phyloP scores from a whole-genome alignment of 441 rosid genomes.

The Erodium moschatum region DNA sequence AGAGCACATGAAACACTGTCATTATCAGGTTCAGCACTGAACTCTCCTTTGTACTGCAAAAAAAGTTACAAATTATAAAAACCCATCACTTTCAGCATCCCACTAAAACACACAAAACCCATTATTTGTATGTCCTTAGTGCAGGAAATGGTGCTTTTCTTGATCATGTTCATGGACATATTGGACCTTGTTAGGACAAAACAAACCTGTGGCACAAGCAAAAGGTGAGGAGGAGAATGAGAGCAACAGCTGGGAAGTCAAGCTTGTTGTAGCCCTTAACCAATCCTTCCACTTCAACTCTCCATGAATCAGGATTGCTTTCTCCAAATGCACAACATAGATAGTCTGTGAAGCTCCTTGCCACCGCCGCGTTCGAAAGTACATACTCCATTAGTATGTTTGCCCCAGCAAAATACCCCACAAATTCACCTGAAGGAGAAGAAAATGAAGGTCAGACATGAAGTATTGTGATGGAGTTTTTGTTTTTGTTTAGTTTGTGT shows the following conservation, averaged over 20 bases:
- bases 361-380: conserved; percentile 79
- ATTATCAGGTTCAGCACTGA: conserved; percentile 66
- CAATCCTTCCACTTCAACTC: conserved; percentile 55
- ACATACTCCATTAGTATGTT: conserved; percentile 88
- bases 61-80: conserved; percentile 5
- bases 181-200: background rate
- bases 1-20: conserved; percentile 68
- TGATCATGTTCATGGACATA: conserved; percentile 9
- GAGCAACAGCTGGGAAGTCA: conserved; percentile 77
- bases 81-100: conserved; percentile 31
- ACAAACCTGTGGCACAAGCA: conserved; percentile 73
- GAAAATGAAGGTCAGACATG: conserved; percentile 9
- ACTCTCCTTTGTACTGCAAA: conserved; percentile 85
- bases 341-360: conserved; percentile 79
- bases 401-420: conserved; percentile 78
- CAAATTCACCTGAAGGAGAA: conserved; percentile 59
- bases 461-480: background rate
- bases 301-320: conserved; percentile 48
- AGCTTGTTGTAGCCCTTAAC: conserved; percentile 55
- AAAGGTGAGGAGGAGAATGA: conserved; percentile 72
- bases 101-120: conserved; percentile 6
- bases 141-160: background rate
- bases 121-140: background rate
- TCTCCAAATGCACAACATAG: conserved; percentile 60
- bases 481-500: conserved; percentile 12